A percentile compares a stretch with the other conserved stretches of the same genome.
These are phyloP conservation scores for Aristolochia californica DNA, from an alignment of 164 flowering plant genomes.

Conservation along the genomic window DNA sequence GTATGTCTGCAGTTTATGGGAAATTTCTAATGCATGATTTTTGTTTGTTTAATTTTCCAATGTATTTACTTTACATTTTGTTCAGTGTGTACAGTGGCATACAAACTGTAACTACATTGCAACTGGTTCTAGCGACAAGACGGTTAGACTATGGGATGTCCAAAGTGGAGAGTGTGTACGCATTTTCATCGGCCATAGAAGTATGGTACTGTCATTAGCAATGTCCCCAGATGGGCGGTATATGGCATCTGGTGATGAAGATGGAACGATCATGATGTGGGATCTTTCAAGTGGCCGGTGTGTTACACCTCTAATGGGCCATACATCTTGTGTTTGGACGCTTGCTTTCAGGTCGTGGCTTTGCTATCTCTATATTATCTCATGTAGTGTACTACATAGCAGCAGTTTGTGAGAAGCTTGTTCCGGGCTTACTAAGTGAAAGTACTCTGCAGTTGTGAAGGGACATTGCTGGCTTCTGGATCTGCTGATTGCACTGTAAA, in stretches of 20 bases:
- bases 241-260: slow-evolving; percentile 99
- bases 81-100: slow-evolving; percentile 98
- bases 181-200: slow-evolving; percentile 90
- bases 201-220: slow-evolving; percentile 81
- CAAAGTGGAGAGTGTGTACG: slow-evolving; percentile 95
- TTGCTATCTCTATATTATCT: background rate
- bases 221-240: slow-evolving; percentile 98
- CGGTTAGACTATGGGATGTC: slow-evolving; percentile 94
- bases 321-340: slow-evolving; percentile 87
- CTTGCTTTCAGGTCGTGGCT: slow-evolving; percentile 72
- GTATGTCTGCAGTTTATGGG: background rate
- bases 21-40: background rate
- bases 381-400: background rate
- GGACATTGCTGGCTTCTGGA: slow-evolving; percentile 94
- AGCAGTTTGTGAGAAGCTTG: background rate
- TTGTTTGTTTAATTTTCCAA: background rate
- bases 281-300: slow-evolving; percentile 89
- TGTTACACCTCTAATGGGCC: slow-evolving; percentile 80
- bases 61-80: background rate
- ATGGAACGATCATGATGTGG: slow-evolving; percentile 99
- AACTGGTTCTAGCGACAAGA: slow-evolving; percentile 97
- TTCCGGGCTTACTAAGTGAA: background rate
- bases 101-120: slow-evolving; percentile 93
- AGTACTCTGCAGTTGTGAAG: slow-evolving; percentile 59
- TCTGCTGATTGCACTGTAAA: slow-evolving; percentile 97